phyloP scores from a whole-genome alignment of 2,329 filamentous ascomycete genomes.

The Talaromyces sp. region DNA sequence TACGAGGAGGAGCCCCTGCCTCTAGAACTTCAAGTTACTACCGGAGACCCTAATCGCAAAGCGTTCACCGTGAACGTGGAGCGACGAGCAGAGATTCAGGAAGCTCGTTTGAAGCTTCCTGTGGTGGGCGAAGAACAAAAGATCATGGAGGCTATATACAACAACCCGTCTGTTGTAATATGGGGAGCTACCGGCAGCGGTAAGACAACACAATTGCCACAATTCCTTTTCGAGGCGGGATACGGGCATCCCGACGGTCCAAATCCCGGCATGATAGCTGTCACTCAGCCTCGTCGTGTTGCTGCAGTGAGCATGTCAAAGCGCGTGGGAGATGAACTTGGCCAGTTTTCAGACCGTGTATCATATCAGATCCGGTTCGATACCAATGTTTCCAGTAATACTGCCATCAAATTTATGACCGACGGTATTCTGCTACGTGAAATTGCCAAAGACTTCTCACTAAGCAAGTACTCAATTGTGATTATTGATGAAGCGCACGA shows the following conservation, averaged over 20 bases:
- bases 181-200: constrained; percentile 95
- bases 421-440: constrained; percentile 93
- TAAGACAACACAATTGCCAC: constrained; percentile 95
- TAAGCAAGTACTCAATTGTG: constrained; percentile 88
- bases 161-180: constrained; percentile 82
- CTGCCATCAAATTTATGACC: constrained; percentile 97
- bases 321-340: constrained; percentile 81
- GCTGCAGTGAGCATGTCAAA: constrained; percentile 96
- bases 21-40: constrained; percentile 37
- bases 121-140: constrained; percentile 94
- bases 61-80: constrained; percentile 71
- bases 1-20: constrained; percentile 41
- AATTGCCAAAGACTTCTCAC: constrained; percentile 80
- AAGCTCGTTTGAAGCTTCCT: constrained; percentile 73
- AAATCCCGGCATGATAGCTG: constrained; percentile 86
- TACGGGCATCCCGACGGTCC: constrained; percentile 76
- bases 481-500: constrained; percentile 97
- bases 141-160: constrained; percentile 96
- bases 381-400: constrained; percentile 72
- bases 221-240: constrained; percentile 91
- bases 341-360: constrained; percentile 70
- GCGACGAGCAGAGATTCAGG: constrained; percentile 70
- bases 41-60: constrained; percentile 57
- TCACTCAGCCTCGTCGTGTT: constrained; percentile 92
- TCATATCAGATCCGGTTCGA: constrained; percentile 96